A percentile compares a stretch with the other conserved stretches of the same genome.
Evolutionary conservation across 495 filamentous ascomycete genomes (phyloP).

Genomic region (Neurospora cerealis): DNA sequence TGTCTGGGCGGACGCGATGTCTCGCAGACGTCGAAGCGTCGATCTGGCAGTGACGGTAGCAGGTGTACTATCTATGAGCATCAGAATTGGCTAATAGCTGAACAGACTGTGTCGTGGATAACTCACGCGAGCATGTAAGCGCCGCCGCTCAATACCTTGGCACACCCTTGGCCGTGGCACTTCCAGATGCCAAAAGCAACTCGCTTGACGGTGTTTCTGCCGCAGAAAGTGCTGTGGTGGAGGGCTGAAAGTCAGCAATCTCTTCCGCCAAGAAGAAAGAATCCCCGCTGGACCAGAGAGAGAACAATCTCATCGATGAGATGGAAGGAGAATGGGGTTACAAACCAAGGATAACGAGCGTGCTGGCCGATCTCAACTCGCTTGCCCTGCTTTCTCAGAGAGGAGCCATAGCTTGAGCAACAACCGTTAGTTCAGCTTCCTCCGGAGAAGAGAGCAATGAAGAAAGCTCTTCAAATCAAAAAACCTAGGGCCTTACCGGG

Average conservation of each 20-base stretch:
- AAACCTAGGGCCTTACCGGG: neutral
- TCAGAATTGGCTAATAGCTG: neutral
- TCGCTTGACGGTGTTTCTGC: slow-evolving; percentile 81
- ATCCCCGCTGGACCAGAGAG: neutral
- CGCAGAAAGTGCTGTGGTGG: slow-evolving; percentile 54
- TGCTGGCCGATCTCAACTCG: slow-evolving; percentile 94
- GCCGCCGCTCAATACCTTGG: slow-evolving; percentile 81
- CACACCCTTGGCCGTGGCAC: slow-evolving; percentile 58
- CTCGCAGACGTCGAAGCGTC: slow-evolving; percentile 85
- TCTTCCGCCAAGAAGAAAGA: neutral
- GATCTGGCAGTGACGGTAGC: slow-evolving; percentile 82
- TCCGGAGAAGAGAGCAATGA: neutral
- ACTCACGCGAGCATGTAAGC: slow-evolving; percentile 89
- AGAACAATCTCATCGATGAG: neutral
- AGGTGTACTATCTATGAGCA: slow-evolving; percentile 52
- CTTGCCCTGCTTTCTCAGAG: slow-evolving; percentile 95
- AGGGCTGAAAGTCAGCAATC: neutral
- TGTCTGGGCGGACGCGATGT: slow-evolving; percentile 44
- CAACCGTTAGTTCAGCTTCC: neutral
- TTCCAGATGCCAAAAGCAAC: slow-evolving; percentile 84
- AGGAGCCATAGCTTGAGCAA: slow-evolving; percentile 76
- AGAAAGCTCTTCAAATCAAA: neutral
- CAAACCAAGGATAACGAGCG: slow-evolving; percentile 61
- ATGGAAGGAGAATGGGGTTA: neutral
- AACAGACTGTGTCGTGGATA: slow-evolving; percentile 1